These are phyloP conservation scores for Mangifera indica DNA, from an alignment of 345 rosid genomes.

Conservation along the genomic window DNA sequence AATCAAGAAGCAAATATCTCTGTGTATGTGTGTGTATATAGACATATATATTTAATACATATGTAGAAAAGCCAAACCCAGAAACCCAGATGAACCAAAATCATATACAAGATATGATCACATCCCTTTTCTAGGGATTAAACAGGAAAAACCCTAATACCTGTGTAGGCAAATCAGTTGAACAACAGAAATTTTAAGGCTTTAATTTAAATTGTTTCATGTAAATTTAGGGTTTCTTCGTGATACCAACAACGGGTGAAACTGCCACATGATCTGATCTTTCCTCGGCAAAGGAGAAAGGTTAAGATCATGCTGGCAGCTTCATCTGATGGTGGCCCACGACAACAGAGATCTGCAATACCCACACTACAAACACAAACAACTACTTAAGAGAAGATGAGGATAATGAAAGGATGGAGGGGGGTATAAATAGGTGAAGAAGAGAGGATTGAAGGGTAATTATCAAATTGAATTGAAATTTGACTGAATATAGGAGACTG, in stretches of 20 bases:
- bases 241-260: conserved; percentile 79
- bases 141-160: conserved; percentile 13
- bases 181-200: conserved; percentile 20
- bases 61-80: conserved; percentile 12
- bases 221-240: conserved; percentile 37
- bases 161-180: background rate
- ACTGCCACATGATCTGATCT: conserved; percentile 87
- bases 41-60: no score
- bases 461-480: conserved; percentile 11
- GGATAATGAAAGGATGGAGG: conserved; percentile 23
- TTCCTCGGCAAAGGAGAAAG: conserved; percentile 36
- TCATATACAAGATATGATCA: conserved; percentile 11
- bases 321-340: conserved; percentile 81
- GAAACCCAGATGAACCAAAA: conserved; percentile 24
- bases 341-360: conserved; percentile 18
- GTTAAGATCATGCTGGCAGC: conserved; percentile 99
- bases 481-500: conserved; percentile 8
- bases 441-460: conserved; percentile 17
- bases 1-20: conserved; percentile 2
- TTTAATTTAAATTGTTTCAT: background rate
- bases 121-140: conserved; percentile 25
- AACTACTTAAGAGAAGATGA: background rate
- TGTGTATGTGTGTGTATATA: no score
- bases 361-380: background rate
- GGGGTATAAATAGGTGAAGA: conserved; percentile 29